Evolutionary conservation across 495 filamentous ascomycete genomes (phyloP).

Genomic region (Letharia lupina): DNA sequence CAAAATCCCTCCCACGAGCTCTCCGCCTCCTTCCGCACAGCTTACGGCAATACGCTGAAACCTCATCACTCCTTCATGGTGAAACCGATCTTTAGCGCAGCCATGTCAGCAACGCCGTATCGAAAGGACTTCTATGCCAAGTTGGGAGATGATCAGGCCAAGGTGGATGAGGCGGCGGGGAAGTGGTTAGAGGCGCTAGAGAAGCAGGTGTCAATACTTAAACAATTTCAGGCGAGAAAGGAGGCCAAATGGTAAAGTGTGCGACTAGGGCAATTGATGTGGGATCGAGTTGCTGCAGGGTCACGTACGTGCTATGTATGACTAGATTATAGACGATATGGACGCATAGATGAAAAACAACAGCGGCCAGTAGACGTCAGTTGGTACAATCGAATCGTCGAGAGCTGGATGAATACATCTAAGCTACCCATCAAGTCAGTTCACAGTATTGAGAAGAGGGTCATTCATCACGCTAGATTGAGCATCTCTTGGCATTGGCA

Average conservation of each 20-base stretch:
- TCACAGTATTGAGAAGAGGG: too few species aligned
- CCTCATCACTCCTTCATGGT: slow-evolving; percentile 79
- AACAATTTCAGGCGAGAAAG: slow-evolving; percentile 59
- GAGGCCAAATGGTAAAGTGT: slow-evolving; percentile 59
- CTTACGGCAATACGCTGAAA: slow-evolving; percentile 81
- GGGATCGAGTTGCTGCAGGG: too few species aligned
- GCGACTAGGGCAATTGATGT: not conserved
- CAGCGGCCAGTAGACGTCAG: not conserved
- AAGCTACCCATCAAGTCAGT: too few species aligned
- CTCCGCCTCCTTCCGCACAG: slow-evolving; percentile 70
- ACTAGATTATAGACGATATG: not conserved
- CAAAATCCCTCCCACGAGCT: slow-evolving; percentile 62
- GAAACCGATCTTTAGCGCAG: slow-evolving; percentile 81
- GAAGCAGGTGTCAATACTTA: slow-evolving; percentile 63
- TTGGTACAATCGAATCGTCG: not conserved
- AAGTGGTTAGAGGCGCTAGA: slow-evolving; percentile 55
- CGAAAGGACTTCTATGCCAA: slow-evolving; percentile 84
- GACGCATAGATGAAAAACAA: not conserved
- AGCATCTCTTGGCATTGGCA: too few species aligned
- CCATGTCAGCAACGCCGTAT: slow-evolving; percentile 89
- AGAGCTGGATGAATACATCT: not conserved
- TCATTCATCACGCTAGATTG: too few species aligned
- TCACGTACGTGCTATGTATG: not conserved
- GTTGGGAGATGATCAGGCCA: slow-evolving; percentile 49
- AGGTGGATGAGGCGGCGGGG: slow-evolving; percentile 44